A percentile compares a stretch with the other conserved stretches of the same genome.
Conservation (phyloP, 345 rosid genomes). For the Carallia brachiata region DNA sequence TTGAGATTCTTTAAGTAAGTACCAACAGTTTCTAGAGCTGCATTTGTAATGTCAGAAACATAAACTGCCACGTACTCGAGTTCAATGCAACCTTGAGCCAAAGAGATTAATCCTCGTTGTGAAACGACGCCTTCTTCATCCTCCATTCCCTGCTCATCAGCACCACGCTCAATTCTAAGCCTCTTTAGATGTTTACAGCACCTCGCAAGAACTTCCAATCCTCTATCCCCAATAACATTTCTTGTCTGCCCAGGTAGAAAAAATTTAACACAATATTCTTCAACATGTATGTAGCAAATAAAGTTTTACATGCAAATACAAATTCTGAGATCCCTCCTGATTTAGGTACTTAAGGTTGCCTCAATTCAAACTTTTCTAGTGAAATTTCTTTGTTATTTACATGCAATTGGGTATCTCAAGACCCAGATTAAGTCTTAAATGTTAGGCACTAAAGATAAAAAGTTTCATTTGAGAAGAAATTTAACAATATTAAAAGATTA, state of each 20-base stretch:
- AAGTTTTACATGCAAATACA: too few relatives aligned
- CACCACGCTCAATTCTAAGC: constrained; percentile 93
- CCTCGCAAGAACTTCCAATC: constrained; percentile 78
- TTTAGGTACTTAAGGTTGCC: neutral
- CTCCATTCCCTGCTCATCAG: constrained; percentile 80
- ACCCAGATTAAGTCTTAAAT: neutral
- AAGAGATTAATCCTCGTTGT: constrained; percentile 78
- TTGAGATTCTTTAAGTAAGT: constrained; percentile 60
- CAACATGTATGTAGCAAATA: too few relatives aligned
- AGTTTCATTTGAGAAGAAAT: too few relatives aligned
- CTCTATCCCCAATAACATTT: constrained; percentile 94
- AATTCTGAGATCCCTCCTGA: neutral
- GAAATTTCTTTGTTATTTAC: too few relatives aligned
- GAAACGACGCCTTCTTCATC: constrained; percentile 90
- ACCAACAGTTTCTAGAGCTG: constrained; percentile 67
- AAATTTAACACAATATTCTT: neutral
- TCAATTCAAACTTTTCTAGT: too few relatives aligned
- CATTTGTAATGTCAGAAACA: constrained; percentile 84
- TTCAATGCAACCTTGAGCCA: constrained; percentile 84
- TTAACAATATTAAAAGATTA: too few relatives aligned
- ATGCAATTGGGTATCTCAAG: neutral
- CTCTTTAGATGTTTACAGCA: constrained; percentile 71
- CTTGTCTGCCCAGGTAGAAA: constrained; percentile 61
- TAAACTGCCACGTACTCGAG: constrained; percentile 82
- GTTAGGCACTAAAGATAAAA: too few relatives aligned